Conservation (phyloP, 208 protist genomes). For the Leishmania gerbilli region DNA sequence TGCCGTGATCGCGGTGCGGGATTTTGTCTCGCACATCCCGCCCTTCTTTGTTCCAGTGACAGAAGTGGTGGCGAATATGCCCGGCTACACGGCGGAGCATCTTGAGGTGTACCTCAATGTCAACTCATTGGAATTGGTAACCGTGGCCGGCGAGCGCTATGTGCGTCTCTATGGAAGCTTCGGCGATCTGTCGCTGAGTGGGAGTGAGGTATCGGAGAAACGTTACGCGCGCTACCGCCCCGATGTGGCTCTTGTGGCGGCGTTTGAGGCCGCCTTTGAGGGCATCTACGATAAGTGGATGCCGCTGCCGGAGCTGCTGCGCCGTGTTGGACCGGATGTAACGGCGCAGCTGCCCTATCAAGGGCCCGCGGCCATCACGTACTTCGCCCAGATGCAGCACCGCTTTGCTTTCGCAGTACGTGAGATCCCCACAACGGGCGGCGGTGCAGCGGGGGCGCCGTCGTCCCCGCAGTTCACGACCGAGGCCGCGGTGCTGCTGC, state of each 20-base stretch:
- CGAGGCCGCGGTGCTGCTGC: constrained; percentile 65
- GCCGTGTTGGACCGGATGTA: constrained; percentile 47
- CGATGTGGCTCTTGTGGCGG: constrained; percentile 27
- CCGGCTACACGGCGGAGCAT: constrained; percentile 89
- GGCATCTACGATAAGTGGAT: constrained; percentile 75
- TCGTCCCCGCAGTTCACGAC: constrained; percentile 9
- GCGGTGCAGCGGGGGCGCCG: neutral
- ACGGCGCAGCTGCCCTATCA: constrained; percentile 60
- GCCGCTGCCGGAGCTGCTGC: constrained; percentile 72
- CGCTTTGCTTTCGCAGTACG: constrained; percentile 80
- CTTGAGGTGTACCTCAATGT: constrained; percentile 67
- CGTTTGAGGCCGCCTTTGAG: constrained; percentile 61
- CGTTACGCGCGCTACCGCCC: constrained; percentile 59
- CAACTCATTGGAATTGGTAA: constrained; percentile 72
- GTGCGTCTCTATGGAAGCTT: constrained; percentile 83
- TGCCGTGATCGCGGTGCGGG: constrained; percentile 66
- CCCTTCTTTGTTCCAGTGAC: constrained; percentile 84
- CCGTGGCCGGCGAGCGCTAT: constrained; percentile 50
- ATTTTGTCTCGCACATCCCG: constrained; percentile 82
- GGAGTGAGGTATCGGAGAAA: constrained; percentile 63
- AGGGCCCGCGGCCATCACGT: constrained; percentile 71
- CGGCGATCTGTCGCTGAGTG: constrained; percentile 57
- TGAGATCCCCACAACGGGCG: neutral
- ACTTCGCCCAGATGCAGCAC: constrained; percentile 93
- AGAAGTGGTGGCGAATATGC: constrained; percentile 71